Evolutionary conservation across 805 yeast genomes (phyloP).

Genomic region (Metschnikowia borealis): DNA sequence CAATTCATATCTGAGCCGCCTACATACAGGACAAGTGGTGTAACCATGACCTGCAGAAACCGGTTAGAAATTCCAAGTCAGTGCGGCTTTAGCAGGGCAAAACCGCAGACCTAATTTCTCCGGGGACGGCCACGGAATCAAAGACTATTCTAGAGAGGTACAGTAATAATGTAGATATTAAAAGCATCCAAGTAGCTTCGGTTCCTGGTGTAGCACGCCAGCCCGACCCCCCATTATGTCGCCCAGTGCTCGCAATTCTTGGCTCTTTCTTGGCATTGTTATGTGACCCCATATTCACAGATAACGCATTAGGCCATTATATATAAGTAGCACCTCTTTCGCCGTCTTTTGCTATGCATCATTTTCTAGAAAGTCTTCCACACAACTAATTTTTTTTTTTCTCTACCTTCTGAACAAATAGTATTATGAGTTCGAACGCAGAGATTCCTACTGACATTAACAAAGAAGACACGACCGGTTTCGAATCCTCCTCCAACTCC

Average conservation of each 20-base stretch:
- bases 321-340: not conserved
- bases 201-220: not conserved
- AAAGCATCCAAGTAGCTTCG: not conserved
- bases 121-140: too few species aligned
- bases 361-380: not conserved
- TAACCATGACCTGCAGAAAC: constrained; percentile 1
- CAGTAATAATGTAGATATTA: not conserved
- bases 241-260: not conserved
- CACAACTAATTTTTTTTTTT: not conserved
- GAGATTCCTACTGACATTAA: not conserved
- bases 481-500: constrained; percentile 10
- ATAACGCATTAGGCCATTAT: not conserved
- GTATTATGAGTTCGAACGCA: constrained; percentile 1
- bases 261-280: constrained; percentile 4
- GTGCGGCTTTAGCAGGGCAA: not conserved
- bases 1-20: not conserved
- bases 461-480: constrained; percentile 2
- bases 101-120: not conserved
- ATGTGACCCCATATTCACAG: not conserved
- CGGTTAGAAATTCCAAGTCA: not conserved
- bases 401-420: not conserved
- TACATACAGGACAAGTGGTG: not conserved
- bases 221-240: not conserved
- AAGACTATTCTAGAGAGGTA: too few species aligned
- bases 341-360: not conserved